These are phyloP conservation scores for Chlorella sorokiniana DNA, from an alignment of 139 green algal genomes.

Conservation along the genomic window DNA sequence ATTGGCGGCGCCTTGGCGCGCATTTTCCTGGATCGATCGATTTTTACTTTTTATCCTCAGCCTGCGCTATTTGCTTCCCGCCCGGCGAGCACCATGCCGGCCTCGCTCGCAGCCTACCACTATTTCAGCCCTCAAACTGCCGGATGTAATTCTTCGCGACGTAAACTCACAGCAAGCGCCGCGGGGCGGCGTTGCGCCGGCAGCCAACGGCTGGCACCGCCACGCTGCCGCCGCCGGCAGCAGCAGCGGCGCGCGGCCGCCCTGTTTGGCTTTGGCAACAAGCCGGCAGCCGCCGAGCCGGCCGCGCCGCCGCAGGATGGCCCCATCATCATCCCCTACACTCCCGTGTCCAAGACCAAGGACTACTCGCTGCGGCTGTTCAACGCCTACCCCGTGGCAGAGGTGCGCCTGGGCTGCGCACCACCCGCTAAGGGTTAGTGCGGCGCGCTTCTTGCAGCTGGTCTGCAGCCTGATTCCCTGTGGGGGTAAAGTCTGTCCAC, in stretches of 20 bases:
- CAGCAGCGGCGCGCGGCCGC: background rate
- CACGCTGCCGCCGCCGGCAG: background rate
- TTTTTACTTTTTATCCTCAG: background rate
- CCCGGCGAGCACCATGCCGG: background rate
- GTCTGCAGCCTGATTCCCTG: too few relatives aligned
- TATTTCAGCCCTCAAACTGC: background rate
- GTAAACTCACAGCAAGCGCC: background rate
- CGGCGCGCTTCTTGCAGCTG: too few relatives aligned
- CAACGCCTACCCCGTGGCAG: constrained; percentile 56
- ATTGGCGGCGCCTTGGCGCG: too few relatives aligned
- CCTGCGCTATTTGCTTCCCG: background rate
- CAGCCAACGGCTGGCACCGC: background rate
- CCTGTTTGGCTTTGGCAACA: constrained; percentile 26
- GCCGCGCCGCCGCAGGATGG: background rate
- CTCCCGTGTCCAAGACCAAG: constrained; percentile 25
- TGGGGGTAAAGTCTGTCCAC: too few relatives aligned
- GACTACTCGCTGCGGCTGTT: constrained; percentile 48
- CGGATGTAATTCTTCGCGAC: background rate
- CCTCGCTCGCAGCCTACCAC: background rate
- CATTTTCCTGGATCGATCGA: too few relatives aligned
- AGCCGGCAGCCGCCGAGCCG: background rate
- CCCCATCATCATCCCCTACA: constrained; percentile 27
- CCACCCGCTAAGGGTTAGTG: too few relatives aligned
- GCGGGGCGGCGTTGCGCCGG: background rate
- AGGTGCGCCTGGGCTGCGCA: constrained; percentile 20